These are phyloP conservation scores for Echium plantagineum DNA, from an alignment of 257 asterid genomes.

Conservation along the genomic window DNA sequence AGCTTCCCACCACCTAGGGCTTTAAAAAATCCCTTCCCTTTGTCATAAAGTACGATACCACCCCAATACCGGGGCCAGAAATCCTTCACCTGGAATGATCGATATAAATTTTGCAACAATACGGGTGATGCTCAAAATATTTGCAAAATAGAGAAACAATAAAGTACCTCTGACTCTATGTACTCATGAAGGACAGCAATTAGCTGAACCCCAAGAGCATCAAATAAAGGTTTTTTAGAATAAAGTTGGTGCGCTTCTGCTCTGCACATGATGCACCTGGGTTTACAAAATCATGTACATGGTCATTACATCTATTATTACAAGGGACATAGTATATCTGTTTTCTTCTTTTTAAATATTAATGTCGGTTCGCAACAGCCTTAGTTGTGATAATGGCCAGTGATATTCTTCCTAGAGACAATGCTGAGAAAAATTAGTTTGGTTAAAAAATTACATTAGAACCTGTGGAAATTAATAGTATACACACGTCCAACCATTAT, in stretches of 20 bases:
- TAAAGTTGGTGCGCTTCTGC: slow-evolving; percentile 90
- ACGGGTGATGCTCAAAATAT: slow-evolving; percentile 4
- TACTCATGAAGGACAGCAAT: slow-evolving; percentile 65
- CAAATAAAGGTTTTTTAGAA: slow-evolving; percentile 68
- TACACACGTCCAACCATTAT: background rate
- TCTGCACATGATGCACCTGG: slow-evolving; percentile 71
- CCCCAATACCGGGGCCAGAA: slow-evolving; percentile 98
- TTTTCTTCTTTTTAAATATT: background rate
- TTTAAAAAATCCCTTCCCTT: slow-evolving; percentile 53
- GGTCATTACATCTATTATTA: background rate
- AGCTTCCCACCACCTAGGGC: slow-evolving; percentile 87
- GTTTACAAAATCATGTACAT: slow-evolving; percentile 3
- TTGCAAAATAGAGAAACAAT: slow-evolving; percentile 6
- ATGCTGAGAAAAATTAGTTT: too few species aligned
- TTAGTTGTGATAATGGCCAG: background rate
- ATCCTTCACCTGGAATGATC: slow-evolving; percentile 43
- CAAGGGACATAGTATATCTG: background rate
- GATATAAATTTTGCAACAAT: background rate
- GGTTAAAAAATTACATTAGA: background rate
- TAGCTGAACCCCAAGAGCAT: slow-evolving; percentile 68
- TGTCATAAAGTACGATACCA: slow-evolving; percentile 54
- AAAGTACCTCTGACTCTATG: slow-evolving; percentile 63
- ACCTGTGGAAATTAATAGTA: background rate
- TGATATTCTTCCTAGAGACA: background rate
- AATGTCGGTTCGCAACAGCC: too few species aligned